A percentile compares a stretch with the other conserved stretches of the same genome.
These are phyloP conservation scores for Yamadazyma ubonensis DNA, from an alignment of 805 yeast genomes.

Conservation along the genomic window DNA sequence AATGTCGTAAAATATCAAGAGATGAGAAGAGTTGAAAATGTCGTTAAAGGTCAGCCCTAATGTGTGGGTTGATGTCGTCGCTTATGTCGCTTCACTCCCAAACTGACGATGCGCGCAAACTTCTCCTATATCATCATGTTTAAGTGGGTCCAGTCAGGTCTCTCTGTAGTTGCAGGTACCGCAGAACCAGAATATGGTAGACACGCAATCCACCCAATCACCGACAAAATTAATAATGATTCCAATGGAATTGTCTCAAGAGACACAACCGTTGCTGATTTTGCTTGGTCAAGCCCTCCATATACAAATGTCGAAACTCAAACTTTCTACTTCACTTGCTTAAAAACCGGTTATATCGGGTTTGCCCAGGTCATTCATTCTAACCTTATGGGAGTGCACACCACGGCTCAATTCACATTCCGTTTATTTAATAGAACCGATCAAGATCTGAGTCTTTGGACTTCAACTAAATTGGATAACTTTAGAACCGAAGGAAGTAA, in stretches of 20 bases:
- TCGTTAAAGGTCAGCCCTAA: too few relatives aligned
- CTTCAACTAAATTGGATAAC: constrained; percentile 84
- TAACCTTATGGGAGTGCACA: constrained; percentile 80
- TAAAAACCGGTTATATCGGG: constrained; percentile 64
- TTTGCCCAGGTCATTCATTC: constrained; percentile 96
- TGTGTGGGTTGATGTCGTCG: too few relatives aligned
- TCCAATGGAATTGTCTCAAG: constrained; percentile 52
- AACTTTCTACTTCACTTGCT: constrained; percentile 78
- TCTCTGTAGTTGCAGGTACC: constrained; percentile 94
- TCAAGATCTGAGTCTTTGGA: constrained; percentile 66
- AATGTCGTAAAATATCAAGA: too few relatives aligned
- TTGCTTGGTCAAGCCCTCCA: constrained; percentile 69
- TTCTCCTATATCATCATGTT: constrained; percentile 45
- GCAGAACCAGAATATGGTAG: constrained; percentile 97
- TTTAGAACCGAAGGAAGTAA: constrained; percentile 70
- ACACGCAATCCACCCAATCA: constrained; percentile 86
- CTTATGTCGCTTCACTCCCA: too few relatives aligned
- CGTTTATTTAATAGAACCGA: constrained; percentile 59
- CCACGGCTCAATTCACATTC: constrained; percentile 93
- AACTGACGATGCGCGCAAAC: constrained; percentile 2
- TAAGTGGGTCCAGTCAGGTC: constrained; percentile 81
- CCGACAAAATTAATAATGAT: constrained; percentile 48
- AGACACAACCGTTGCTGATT: constrained; percentile 62
- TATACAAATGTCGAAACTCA: constrained; percentile 94
- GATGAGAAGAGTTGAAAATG: too few relatives aligned